Conservation (phyloP, 2,329 filamentous ascomycete species). For the Neobulgaria alba region DNA sequence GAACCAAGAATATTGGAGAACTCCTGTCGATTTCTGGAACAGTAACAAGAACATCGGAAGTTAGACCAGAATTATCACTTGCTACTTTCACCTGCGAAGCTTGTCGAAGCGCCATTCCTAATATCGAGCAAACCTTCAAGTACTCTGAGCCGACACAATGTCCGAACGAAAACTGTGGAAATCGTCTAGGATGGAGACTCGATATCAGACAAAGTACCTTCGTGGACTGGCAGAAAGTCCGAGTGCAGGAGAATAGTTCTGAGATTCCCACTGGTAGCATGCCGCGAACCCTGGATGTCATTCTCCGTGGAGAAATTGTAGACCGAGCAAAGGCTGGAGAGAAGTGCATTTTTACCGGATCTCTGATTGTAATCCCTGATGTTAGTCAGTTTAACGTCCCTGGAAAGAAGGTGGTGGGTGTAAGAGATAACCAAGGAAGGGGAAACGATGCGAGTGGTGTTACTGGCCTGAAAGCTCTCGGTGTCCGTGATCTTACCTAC, state of each 20-base stretch:
- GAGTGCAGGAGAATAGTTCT: slow-evolving; percentile 95
- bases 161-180: slow-evolving; percentile 78
- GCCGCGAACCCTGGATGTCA: slow-evolving; percentile 96
- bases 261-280: slow-evolving; percentile 98
- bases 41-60: slow-evolving; percentile 93
- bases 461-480: slow-evolving; percentile 80
- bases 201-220: slow-evolving; percentile 97
- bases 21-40: slow-evolving; percentile 94
- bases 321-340: slow-evolving; percentile 95
- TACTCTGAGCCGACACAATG: slow-evolving; percentile 97
- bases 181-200: slow-evolving; percentile 88
- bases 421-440: slow-evolving; percentile 73
- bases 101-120: slow-evolving; percentile 76
- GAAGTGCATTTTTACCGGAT: slow-evolving; percentile 96
- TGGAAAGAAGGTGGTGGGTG: slow-evolving; percentile 71
- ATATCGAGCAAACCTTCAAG: slow-evolving; percentile 94
- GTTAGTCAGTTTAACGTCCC: slow-evolving; percentile 91
- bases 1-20: slow-evolving; percentile 85
- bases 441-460: slow-evolving; percentile 75
- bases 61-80: slow-evolving; percentile 83
- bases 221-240: slow-evolving; percentile 98
- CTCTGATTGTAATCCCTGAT: slow-evolving; percentile 91
- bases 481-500: slow-evolving; percentile 92
- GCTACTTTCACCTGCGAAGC: slow-evolving; percentile 88
- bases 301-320: slow-evolving; percentile 92